These are phyloP conservation scores for Botrytis porri DNA, from an alignment of 2,329 filamentous ascomycete genomes.

Conservation along the genomic window DNA sequence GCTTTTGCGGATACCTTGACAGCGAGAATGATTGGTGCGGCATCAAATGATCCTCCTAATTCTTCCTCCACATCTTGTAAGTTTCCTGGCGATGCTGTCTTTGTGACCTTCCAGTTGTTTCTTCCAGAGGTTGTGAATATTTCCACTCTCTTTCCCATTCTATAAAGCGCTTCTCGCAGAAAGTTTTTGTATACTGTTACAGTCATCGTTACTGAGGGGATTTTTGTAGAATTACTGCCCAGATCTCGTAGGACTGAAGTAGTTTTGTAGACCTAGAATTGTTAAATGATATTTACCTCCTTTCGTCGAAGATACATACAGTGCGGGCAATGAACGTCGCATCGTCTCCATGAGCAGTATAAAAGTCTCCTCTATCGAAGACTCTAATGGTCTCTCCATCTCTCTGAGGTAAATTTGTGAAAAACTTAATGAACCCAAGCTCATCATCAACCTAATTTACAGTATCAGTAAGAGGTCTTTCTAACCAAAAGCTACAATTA, in stretches of 20 bases:
- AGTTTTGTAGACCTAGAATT: constrained; percentile 81
- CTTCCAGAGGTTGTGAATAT: constrained; percentile 78
- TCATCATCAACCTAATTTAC: constrained; percentile 81
- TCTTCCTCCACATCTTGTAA: constrained; percentile 97
- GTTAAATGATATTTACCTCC: constrained; percentile 8
- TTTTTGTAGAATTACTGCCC: constrained; percentile 77
- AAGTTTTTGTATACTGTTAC: constrained; percentile 94
- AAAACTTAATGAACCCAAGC: constrained; percentile 93
- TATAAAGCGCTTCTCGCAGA: constrained; percentile 88
- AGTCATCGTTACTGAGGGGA: constrained; percentile 93
- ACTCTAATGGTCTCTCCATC: constrained; percentile 78
- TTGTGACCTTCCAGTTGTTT: constrained; percentile 88
- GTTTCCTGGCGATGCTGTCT: constrained; percentile 93
- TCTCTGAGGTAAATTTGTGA: constrained; percentile 74
- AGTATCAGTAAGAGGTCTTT: constrained; percentile 22
- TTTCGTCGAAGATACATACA: constrained; percentile 43
- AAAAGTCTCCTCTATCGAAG: constrained; percentile 93
- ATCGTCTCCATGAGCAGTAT: constrained; percentile 88
- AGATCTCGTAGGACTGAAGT: constrained; percentile 91
- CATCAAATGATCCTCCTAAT: constrained; percentile 82
- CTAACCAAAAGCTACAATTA: neutral
- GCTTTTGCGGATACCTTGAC: constrained; percentile 92
- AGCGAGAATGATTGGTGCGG: constrained; percentile 89
- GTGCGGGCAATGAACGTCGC: constrained; percentile 79
- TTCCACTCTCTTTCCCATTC: constrained; percentile 85